phyloP scores from a whole-genome alignment of 1,284 basidiomycete genomes.

The Heterobasidion occidentale region DNA sequence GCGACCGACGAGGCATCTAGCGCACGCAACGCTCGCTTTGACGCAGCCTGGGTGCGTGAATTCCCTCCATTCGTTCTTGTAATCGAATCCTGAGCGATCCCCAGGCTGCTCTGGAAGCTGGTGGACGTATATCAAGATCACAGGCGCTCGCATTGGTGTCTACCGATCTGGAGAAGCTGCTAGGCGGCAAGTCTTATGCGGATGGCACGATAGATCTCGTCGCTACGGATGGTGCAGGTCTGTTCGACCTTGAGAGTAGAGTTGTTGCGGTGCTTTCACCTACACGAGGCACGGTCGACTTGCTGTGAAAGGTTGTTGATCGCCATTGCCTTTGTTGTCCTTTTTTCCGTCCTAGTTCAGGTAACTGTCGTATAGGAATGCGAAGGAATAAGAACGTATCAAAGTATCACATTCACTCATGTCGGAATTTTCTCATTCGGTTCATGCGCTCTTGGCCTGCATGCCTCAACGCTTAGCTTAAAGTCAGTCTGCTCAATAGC shows the following conservation, averaged over 20 bases:
- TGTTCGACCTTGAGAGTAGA: constrained; percentile 50
- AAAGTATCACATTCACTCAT: no score
- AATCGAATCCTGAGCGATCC: not conserved
- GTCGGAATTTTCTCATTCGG: no score
- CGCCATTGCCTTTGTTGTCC: not conserved
- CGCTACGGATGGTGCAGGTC: constrained; percentile 49
- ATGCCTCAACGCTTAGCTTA: no score
- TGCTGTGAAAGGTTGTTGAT: constrained; percentile 18
- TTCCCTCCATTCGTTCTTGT: not conserved
- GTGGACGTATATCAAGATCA: constrained; percentile 31
- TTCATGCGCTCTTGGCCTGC: no score
- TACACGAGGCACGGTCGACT: constrained; percentile 31
- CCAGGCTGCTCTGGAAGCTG: constrained; percentile 24
- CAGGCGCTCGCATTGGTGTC: constrained; percentile 50
- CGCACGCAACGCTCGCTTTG: constrained; percentile 55
- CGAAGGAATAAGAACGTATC: no score
- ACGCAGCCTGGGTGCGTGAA: constrained; percentile 43
- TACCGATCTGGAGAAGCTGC: constrained; percentile 55
- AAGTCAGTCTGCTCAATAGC: no score
- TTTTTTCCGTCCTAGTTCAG: not conserved
- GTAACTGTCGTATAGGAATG: not conserved
- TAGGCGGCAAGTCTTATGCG: constrained; percentile 37
- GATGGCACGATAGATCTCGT: constrained; percentile 44
- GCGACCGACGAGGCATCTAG: constrained; percentile 47
- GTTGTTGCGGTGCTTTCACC: constrained; percentile 48